Percentiles rank a stretch among this genome's conserved stretches.
Evolutionary conservation across 1,139 yeast species (phyloP).

Genomic region (Arxiozyma bovina): DNA sequence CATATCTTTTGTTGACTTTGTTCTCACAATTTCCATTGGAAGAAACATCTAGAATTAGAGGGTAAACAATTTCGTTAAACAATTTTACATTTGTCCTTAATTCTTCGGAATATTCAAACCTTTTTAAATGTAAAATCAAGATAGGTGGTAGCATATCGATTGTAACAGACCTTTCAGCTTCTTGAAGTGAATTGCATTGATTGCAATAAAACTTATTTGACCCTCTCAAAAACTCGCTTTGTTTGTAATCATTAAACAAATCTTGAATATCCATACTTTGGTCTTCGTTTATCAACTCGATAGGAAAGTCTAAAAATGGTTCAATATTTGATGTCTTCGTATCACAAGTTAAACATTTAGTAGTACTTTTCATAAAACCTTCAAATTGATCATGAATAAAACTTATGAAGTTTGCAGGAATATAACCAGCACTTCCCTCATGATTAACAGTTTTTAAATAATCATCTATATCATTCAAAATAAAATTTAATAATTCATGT

Average conservation of each 20-base stretch:
- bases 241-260: constrained; percentile 71
- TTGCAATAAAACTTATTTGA: constrained; percentile 92
- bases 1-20: constrained; percentile 48
- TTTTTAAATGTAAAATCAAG: constrained; percentile 72
- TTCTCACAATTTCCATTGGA: constrained; percentile 67
- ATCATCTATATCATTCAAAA: constrained; percentile 76
- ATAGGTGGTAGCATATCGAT: constrained; percentile 70
- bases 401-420: constrained; percentile 27
- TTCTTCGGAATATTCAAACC: constrained; percentile 85
- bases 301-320: constrained; percentile 73
- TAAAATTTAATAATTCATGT: constrained; percentile 85
- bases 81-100: constrained; percentile 76
- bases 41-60: constrained; percentile 61
- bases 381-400: constrained; percentile 72
- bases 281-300: constrained; percentile 60
- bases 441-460: constrained; percentile 32
- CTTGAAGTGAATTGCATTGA: constrained; percentile 81
- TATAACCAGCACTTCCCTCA: not conserved
- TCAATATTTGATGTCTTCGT: constrained; percentile 80
- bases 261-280: constrained; percentile 59
- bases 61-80: constrained; percentile 78
- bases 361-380: constrained; percentile 78
- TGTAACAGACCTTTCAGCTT: constrained; percentile 88
- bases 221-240: constrained; percentile 75
- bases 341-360: constrained; percentile 86